phyloP scores from a whole-genome alignment of 2,329 filamentous ascomycete genomes.

The Geoglossum cookeanum region DNA sequence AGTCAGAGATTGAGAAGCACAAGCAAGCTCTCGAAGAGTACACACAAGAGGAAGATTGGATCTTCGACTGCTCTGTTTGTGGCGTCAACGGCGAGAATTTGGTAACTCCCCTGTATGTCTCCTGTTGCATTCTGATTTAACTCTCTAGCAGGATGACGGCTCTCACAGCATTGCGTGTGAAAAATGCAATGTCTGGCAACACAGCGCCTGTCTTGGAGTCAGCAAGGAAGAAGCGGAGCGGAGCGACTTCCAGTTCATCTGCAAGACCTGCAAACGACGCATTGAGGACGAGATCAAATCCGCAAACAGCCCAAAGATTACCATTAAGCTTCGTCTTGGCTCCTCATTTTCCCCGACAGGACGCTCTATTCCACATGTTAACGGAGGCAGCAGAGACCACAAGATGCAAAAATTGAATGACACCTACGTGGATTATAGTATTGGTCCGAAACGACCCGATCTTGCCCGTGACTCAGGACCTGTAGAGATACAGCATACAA shows the following conservation, averaged over 20 bases:
- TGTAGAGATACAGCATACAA: not conserved
- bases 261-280: constrained; percentile 53
- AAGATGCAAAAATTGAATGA: not conserved
- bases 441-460: not conserved
- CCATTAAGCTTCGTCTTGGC: constrained; percentile 37
- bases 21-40: constrained; percentile 59
- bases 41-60: constrained; percentile 65
- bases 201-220: constrained; percentile 79
- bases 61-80: constrained; percentile 81
- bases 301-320: constrained; percentile 39
- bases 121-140: constrained; percentile 7
- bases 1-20: constrained; percentile 62
- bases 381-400: not conserved
- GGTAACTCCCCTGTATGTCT: constrained; percentile 18
- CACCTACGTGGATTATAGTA: not conserved
- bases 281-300: constrained; percentile 30
- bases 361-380: not conserved
- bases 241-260: constrained; percentile 76
- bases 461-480: not conserved
- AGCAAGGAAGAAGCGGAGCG: constrained; percentile 60
- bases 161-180: constrained; percentile 89
- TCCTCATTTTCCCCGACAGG: constrained; percentile 26
- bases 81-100: constrained; percentile 72
- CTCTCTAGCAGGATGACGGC: constrained; percentile 50
- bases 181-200: constrained; percentile 88